Evolutionary conservation across 257 asterid genomes (phyloP).

Genomic region (Petunia secreta): DNA sequence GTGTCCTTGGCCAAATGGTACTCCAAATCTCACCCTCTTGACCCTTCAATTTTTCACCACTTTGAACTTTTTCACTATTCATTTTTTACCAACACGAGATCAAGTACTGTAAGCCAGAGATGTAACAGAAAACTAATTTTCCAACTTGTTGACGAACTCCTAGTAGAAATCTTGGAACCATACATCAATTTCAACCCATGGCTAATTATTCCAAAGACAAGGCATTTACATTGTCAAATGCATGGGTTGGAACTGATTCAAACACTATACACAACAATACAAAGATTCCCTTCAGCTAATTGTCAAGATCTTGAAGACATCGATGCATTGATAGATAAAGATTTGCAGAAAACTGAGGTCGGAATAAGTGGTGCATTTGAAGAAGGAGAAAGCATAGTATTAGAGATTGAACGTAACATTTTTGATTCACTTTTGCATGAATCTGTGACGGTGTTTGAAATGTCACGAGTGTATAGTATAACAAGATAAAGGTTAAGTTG

Average conservation of each 20-base stretch:
- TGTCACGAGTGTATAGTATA: no score
- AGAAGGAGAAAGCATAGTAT: conserved; percentile 52
- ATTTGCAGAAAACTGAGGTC: conserved; percentile 32
- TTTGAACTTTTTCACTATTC: conserved; percentile 65
- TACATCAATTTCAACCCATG: conserved; percentile 27
- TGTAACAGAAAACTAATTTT: conserved; percentile 70
- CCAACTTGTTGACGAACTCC: conserved; percentile 69
- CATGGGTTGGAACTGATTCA: conserved; percentile 36
- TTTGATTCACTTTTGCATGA: no score
- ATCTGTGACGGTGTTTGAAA: no score
- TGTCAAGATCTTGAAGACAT: conserved; percentile 74
- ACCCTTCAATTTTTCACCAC: conserved; percentile 77
- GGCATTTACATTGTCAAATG: conserved; percentile 4
- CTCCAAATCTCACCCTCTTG: conserved; percentile 65
- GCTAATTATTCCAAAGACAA: no score
- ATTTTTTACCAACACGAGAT: conserved; percentile 19
- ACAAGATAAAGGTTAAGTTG: no score
- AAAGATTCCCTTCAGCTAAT: conserved; percentile 52
- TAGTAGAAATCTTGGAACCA: conserved; percentile 50
- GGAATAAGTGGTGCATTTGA: conserved; percentile 25
- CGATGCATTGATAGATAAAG: conserved; percentile 58
- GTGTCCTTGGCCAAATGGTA: conserved; percentile 56
- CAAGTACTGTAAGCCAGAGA: conserved; percentile 37
- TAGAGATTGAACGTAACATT: conserved; percentile 66
- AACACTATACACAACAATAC: conserved; percentile 45